Evolutionary conservation across 1,284 basidiomycete species (phyloP).

Genomic region (Leccinum cinnamomeum): DNA sequence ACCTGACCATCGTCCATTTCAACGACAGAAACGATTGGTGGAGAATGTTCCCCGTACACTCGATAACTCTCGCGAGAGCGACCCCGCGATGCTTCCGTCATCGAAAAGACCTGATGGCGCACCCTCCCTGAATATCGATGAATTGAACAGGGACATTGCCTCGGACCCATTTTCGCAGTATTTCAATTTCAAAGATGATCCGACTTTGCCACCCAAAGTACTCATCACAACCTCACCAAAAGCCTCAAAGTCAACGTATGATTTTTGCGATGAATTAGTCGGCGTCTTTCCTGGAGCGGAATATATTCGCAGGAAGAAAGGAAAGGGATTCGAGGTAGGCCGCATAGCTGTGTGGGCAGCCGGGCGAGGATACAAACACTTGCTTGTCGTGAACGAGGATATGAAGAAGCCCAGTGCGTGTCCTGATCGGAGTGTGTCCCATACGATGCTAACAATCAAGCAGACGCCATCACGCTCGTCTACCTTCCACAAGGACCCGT

Average conservation of each 20-base stretch:
- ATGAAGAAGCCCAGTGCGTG: constrained; percentile 86
- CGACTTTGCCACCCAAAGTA: constrained; percentile 75
- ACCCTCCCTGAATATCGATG: constrained; percentile 47
- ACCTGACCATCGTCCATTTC: neutral
- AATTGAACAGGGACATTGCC: constrained; percentile 65
- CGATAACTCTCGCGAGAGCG: constrained; percentile 91
- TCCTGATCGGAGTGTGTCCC: constrained; percentile 8
- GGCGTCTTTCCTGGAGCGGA: constrained; percentile 95
- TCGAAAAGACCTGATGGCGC: constrained; percentile 36
- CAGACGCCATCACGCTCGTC: constrained; percentile 88
- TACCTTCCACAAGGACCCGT: constrained; percentile 92
- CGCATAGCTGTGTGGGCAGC: constrained; percentile 94
- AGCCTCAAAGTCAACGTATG: constrained; percentile 80
- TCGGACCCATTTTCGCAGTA: constrained; percentile 73
- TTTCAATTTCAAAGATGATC: constrained; percentile 64
- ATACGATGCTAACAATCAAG: constrained; percentile 10
- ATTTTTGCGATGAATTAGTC: constrained; percentile 90
- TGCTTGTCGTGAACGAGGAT: constrained; percentile 95
- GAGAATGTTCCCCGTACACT: constrained; percentile 90
- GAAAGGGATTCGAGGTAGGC: constrained; percentile 92
- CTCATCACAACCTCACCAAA: constrained; percentile 90
- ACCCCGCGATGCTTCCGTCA: constrained; percentile 73
- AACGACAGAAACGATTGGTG: constrained; percentile 72
- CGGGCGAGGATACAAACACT: constrained; percentile 82
- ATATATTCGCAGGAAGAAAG: constrained; percentile 87